Conservation (phyloP, 257 asterid genomes). For the Handroanthus guayacan region DNA sequence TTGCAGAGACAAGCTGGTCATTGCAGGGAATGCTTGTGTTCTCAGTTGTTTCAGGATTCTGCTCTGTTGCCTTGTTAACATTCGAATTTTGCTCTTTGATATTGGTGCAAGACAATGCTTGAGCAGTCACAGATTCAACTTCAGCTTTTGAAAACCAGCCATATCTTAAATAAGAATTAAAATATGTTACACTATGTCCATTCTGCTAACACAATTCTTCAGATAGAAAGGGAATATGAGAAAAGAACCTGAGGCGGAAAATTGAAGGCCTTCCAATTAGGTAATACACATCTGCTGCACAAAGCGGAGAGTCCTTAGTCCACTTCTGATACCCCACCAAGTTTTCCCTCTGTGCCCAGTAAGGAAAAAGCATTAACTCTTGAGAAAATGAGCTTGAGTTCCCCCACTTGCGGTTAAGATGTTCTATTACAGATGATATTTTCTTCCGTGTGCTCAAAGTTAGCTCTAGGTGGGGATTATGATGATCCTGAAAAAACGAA, state of each 20-base stretch:
- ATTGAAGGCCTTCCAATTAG: constrained; percentile 78
- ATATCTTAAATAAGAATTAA: constrained; percentile 58
- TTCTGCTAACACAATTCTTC: constrained; percentile 18
- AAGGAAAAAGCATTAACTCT: constrained; percentile 86
- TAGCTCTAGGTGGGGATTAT: constrained; percentile 91
- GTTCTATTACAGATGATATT: constrained; percentile 90
- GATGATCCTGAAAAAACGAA: constrained; percentile 65
- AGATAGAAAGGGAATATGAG: constrained; percentile 5
- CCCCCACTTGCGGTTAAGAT: constrained; percentile 96
- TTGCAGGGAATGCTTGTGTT: constrained; percentile 35
- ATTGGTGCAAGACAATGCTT: constrained; percentile 47
- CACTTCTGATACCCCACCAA: constrained; percentile 76
- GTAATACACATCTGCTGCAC: constrained; percentile 85
- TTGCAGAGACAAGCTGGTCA: constrained; percentile 42
- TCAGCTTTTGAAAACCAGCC: constrained; percentile 89
- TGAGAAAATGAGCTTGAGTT: constrained; percentile 55
- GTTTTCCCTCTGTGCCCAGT: constrained; percentile 68
- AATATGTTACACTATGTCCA: constrained; percentile 35
- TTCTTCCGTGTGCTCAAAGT: constrained; percentile 87
- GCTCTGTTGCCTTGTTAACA: constrained; percentile 41
- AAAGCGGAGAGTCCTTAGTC: constrained; percentile 81
- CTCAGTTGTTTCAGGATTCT: constrained; percentile 44
- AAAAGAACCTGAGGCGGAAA: constrained; percentile 88
- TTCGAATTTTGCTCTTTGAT: constrained; percentile 42
- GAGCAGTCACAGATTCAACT: constrained; percentile 54